These are phyloP conservation scores for Erodium chrysanthum DNA, from an alignment of 441 rosid species.

Conservation along the genomic window DNA sequence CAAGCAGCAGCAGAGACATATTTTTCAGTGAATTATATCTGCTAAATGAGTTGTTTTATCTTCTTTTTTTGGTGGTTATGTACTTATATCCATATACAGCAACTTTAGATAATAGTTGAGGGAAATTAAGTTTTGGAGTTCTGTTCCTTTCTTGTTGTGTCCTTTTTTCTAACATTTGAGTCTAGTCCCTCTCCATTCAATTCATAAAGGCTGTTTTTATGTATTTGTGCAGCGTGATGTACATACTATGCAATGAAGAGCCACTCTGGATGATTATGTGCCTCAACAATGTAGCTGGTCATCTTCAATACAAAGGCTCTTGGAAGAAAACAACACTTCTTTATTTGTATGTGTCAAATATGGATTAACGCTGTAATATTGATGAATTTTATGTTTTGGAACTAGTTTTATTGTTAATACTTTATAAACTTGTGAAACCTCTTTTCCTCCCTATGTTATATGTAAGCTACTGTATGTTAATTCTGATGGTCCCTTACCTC, in stretches of 20 bases:
- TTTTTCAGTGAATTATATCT: background rate
- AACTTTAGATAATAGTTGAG: background rate
- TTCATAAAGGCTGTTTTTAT: background rate
- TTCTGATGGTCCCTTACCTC: background rate
- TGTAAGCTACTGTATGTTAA: background rate
- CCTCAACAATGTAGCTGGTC: slow-evolving; percentile 39
- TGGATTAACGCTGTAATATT: background rate
- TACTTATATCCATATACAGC: background rate
- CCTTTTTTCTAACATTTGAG: background rate
- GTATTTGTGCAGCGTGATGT: slow-evolving; percentile 53
- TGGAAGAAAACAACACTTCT: slow-evolving; percentile 72
- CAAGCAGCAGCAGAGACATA: background rate
- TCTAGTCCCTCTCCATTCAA: background rate
- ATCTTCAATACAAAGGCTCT: slow-evolving; percentile 62
- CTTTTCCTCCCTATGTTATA: background rate
- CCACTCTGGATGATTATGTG: slow-evolving; percentile 88
- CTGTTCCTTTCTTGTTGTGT: background rate
- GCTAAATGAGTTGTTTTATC: background rate
- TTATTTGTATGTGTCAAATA: slow-evolving; percentile 36
- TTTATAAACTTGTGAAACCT: background rate
- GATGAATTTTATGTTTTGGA: slow-evolving; percentile 3
- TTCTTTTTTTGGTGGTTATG: background rate
- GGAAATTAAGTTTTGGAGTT: background rate
- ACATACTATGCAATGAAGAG: slow-evolving; percentile 79
- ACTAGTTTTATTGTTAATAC: background rate